Conservation (phyloP, 306 rosid species). For the Prunus campanulata region DNA sequence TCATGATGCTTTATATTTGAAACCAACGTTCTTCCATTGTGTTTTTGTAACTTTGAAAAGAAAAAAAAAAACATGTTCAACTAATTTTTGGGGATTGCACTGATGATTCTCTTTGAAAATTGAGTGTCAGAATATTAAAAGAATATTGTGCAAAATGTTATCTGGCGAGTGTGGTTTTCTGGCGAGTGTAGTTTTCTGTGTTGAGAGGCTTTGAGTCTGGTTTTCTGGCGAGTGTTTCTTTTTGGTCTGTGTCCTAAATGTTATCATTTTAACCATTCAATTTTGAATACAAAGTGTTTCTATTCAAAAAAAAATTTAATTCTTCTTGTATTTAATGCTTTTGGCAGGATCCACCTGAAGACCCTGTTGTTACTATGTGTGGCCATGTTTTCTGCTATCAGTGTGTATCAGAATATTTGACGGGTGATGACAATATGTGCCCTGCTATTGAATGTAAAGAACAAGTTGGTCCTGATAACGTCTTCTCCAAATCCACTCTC, state of each 20-base stretch:
- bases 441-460: conserved; percentile 72
- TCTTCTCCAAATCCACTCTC: conserved; percentile 78
- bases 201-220: no score
- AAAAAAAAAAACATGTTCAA: neutral
- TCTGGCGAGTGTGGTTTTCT: no score
- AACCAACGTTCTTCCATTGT: neutral
- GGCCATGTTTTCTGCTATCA: conserved; percentile 94
- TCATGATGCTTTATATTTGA: neutral
- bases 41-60: neutral
- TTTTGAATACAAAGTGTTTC: no score
- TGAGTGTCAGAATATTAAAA: neutral
- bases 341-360: conserved; percentile 85
- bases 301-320: no score
- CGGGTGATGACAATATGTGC: conserved; percentile 75
- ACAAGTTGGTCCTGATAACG: conserved; percentile 58
- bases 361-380: conserved; percentile 84
- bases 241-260: no score
- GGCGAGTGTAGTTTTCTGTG: no score
- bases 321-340: conserved; percentile 24
- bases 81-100: neutral
- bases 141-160: neutral
- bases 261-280: no score
- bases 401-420: conserved; percentile 79
- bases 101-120: neutral
- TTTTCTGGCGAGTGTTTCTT: no score